Evolutionary conservation across 495 filamentous ascomycete species (phyloP).

Genomic region (Xylaria grammica): DNA sequence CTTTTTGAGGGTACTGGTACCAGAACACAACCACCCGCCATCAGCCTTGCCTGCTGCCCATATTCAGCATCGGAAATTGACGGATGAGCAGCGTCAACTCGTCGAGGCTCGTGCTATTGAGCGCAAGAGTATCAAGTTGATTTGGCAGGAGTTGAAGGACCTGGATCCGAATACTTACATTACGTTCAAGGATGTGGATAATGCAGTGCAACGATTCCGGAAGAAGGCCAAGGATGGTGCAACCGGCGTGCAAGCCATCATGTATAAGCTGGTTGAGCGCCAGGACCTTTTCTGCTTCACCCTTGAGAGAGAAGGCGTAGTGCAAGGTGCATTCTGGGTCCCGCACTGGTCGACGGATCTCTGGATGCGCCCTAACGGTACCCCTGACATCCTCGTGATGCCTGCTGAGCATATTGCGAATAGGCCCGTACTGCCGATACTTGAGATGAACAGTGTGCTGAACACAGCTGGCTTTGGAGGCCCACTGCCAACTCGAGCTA

Average conservation of each 20-base stretch:
- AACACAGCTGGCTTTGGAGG: conserved; percentile 13
- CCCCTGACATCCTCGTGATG: conserved; percentile 39
- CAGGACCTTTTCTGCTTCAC: conserved; percentile 38
- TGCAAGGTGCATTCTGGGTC: conserved; percentile 39
- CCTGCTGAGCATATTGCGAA: conserved; percentile 37
- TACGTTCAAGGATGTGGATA: conserved; percentile 37
- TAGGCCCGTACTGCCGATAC: conserved; percentile 33
- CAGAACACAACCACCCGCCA: conserved; percentile 37
- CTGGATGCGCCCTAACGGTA: conserved; percentile 33
- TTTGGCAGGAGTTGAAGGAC: conserved; percentile 33
- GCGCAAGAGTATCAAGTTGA: conserved; percentile 34
- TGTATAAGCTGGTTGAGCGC: conserved; percentile 36
- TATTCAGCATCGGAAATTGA: conserved; percentile 36
- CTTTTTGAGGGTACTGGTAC: conserved; percentile 31
- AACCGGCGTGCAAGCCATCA: conserved; percentile 37
- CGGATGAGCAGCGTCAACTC: conserved; percentile 34
- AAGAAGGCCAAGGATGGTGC: conserved; percentile 37
- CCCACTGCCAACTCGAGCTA: conserved; percentile 6
- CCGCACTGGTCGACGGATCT: conserved; percentile 36
- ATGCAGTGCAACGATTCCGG: conserved; percentile 36
- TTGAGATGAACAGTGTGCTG: conserved; percentile 38
- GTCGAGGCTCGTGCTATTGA: conserved; percentile 36
- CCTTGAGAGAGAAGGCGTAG: conserved; percentile 28
- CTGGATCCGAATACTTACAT: conserved; percentile 30
- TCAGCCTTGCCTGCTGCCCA: conserved; percentile 31